These are phyloP conservation scores for Perkinsus marinus DNA, from an alignment of 169 alveolate genomes.

Conservation along the genomic window DNA sequence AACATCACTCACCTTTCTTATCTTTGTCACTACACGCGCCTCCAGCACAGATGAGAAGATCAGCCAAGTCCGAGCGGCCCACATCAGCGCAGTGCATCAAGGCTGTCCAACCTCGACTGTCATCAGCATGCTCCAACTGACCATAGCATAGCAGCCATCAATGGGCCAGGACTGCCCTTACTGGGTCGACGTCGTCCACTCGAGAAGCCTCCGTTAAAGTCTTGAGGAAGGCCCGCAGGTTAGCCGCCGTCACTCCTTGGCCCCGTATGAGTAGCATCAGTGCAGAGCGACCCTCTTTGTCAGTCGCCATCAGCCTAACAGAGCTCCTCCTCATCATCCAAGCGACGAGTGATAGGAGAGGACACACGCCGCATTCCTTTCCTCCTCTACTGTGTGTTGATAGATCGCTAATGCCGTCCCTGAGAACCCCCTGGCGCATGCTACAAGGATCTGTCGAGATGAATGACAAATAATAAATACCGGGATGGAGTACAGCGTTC, in stretches of 20 bases:
- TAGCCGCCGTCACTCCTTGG: not conserved
- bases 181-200: not conserved
- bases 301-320: not conserved
- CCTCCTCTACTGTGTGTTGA: not conserved
- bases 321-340: not conserved
- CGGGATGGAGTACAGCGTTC: not conserved
- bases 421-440: not conserved
- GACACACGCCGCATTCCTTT: not conserved
- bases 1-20: not conserved
- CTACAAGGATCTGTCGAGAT: not conserved
- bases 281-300: not conserved
- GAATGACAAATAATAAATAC: not conserved
- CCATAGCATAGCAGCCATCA: not conserved
- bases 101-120: not conserved
- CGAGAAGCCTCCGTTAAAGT: not conserved
- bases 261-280: not conserved
- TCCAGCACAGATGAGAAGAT: not conserved
- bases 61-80: not conserved
- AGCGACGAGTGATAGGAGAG: not conserved
- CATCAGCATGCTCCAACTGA: not conserved
- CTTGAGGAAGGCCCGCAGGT: not conserved
- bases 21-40: not conserved
- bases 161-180: not conserved
- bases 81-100: not conserved
- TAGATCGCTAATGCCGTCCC: not conserved